Evolutionary conservation across 495 filamentous ascomycete genomes (phyloP), one percentile per base, ranked within the genome.

Genomic region (Xylaria venustula): DNA sequence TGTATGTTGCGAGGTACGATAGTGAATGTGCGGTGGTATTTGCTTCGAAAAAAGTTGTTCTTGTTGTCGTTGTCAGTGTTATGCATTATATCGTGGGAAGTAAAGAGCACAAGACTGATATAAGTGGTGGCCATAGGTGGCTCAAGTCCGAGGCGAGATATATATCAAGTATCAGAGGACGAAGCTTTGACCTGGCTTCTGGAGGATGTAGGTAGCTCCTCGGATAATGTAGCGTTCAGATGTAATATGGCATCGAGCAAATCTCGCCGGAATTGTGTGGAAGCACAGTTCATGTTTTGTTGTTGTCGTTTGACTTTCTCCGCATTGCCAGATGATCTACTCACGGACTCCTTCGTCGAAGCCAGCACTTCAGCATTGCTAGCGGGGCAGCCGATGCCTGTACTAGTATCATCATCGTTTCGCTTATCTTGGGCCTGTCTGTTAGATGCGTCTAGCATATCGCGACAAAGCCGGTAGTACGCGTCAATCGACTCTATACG

Each of bases 1-100:
- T 44, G 15, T 25, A 17, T 3, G 40, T 32, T 45, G 47, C 20
- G 37, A n/a, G 8, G 28, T 19, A 26, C 22, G 28, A 54, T 37
- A 47, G 9, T 22, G 15, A 8, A 45, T 44, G 37, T 30, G 28
- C 12, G 30, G 22, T 30, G 51, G n/a, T 11, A 20, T 47, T 54
- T 61, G 37, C 58, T 26, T 5, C 28, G 41, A 41, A 22, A 54
- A 61, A 56, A 51, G 30, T 1, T 20, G 11, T 3, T 34, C 30
- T 48, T 59, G 45, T 51, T 34, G 28, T 9, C 7, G 19, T 37
- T 55, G 51, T 40, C 15, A n/a, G 40, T 15, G 32, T 17, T 30
- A 51, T 50, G 48, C 44, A 62, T 57, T 4, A 62, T 62, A 47
- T 49, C 34, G 26, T 23, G 60, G 60, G 28, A 32, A 50, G 30